Base-by-base conservation (phyloP, 805 yeast genomes). In the Candida ascalaphidarum region DNA sequence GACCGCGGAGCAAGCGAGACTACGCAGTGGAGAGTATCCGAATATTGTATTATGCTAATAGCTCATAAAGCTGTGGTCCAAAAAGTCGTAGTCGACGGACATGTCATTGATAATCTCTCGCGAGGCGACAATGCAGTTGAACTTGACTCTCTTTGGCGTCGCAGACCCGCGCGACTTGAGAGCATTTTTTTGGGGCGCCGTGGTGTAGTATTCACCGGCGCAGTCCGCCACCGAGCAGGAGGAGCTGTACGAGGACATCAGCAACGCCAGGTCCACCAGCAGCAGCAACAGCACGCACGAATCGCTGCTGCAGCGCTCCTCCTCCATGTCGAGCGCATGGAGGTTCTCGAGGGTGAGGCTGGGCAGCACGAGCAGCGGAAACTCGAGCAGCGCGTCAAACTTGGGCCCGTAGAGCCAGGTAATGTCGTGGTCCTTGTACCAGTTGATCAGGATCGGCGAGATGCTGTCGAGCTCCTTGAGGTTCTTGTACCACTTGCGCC, bases 331-430 rank as follows among this genome's bases (percentile, higher is more conserved):
- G 13, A 26, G 5, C 13, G 23, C 27, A 17, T 23, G 17, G 11
- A 38, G 28, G 25, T 34, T 34, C 10, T 22, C 30, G 14, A 16
- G 11, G 7, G 40, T 34, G 22, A 38, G 31, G 12, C 21, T 7
- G 8, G 18, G 18, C n/a, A n/a, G n/a, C n/a, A n/a, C n/a, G n/a
- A n/a, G n/a, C n/a, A n/a, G n/a, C n/a, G n/a, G n/a, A n/a, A n/a
- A n/a, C n/a, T n/a, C n/a, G n/a, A n/a, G n/a, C n/a, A n/a, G n/a
- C 8, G 8, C 18, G 8, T 23, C 28, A 32, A 46, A 48, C 32
- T 55, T 53, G 13, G 78, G 77, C 1, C 77, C 78, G 39, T 65
- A 71, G 27, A 71, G 53, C 56, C 71, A 69, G 4, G 76, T 71
- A 26, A 68, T 61, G 40, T 71, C 78, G 33, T 68, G 66, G 31